Percentiles rank a stretch among this genome's conserved stretches.
Conservation (phyloP, 2,329 filamentous ascomycete genomes). For the Triangularia verruculosa region DNA sequence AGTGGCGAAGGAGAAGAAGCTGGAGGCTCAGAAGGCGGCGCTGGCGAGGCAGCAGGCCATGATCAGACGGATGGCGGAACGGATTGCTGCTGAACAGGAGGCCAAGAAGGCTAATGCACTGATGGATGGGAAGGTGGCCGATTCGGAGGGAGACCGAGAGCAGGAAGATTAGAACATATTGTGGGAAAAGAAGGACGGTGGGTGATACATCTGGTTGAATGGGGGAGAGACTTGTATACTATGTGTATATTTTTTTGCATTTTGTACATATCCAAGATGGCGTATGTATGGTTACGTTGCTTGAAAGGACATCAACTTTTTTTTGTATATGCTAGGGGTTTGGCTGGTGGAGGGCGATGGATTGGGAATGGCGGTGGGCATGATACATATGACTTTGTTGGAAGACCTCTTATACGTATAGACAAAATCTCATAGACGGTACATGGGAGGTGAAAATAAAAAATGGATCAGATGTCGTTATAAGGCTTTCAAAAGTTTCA, state of each 20-base stretch:
- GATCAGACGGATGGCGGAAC: background rate
- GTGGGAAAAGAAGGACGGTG: background rate
- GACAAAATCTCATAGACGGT: background rate
- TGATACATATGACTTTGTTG: background rate
- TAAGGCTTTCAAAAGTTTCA: background rate
- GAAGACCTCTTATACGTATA: background rate
- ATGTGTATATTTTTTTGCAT: conserved; percentile 5
- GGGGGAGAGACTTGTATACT: background rate
- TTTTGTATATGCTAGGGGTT: background rate
- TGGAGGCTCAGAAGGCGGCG: background rate
- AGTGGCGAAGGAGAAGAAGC: background rate
- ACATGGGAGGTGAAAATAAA: background rate
- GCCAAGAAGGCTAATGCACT: background rate
- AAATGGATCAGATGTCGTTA: background rate
- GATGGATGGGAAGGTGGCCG: background rate
- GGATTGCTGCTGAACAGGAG: background rate
- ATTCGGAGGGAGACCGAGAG: background rate
- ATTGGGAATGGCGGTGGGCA: background rate
- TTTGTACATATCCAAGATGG: background rate
- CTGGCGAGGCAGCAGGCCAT: background rate
- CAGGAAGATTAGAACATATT: background rate
- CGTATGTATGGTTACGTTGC: background rate
- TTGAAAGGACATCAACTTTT: background rate
- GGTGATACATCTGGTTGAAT: background rate
- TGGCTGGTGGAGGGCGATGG: background rate